Conservation (phyloP, 192 early-diverging fungal genomes). For the Entophlyctis luteolus region DNA sequence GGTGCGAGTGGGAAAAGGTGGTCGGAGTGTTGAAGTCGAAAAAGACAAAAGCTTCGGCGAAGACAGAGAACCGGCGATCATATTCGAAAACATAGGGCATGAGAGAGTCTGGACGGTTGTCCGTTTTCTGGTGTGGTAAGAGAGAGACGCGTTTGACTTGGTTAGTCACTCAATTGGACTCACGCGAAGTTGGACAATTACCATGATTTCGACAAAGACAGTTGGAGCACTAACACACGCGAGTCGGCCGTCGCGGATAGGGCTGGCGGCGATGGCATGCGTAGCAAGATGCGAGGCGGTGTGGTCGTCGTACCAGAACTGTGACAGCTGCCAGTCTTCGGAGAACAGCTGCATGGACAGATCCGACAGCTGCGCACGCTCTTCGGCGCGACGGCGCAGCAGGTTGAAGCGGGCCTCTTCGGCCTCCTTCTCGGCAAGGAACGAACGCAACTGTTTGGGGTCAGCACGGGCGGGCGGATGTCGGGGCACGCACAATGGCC, state of each 20-base stretch:
- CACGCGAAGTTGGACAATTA: constrained; percentile 10
- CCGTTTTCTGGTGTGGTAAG: constrained; percentile 23
- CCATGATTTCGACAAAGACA: constrained; percentile 62
- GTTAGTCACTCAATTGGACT: background rate
- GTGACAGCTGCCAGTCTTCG: constrained; percentile 72
- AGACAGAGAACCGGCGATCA: constrained; percentile 70
- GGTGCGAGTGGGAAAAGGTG: constrained; percentile 26
- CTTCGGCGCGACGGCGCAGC: too few species aligned
- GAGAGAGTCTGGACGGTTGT: constrained; percentile 34
- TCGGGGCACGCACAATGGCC: background rate
- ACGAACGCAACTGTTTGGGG: constrained; percentile 47
- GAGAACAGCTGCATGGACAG: constrained; percentile 64
- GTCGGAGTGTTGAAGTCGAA: constrained; percentile 72
- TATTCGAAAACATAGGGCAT: constrained; percentile 62
- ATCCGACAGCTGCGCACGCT: too few species aligned
- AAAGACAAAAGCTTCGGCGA: constrained; percentile 60
- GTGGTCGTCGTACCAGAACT: constrained; percentile 48
- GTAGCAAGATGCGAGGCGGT: constrained; percentile 49
- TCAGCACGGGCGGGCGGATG: background rate
- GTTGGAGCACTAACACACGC: constrained; percentile 62
- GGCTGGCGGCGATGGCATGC: constrained; percentile 44
- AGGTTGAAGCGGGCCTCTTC: constrained; percentile 60
- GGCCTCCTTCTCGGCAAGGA: constrained; percentile 64
- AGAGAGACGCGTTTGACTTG: background rate
- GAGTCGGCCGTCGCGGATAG: constrained; percentile 37